Base-by-base conservation (phyloP, 2,329 filamentous ascomycete genomes). In the Hymenoscyphus fructigenus region DNA sequence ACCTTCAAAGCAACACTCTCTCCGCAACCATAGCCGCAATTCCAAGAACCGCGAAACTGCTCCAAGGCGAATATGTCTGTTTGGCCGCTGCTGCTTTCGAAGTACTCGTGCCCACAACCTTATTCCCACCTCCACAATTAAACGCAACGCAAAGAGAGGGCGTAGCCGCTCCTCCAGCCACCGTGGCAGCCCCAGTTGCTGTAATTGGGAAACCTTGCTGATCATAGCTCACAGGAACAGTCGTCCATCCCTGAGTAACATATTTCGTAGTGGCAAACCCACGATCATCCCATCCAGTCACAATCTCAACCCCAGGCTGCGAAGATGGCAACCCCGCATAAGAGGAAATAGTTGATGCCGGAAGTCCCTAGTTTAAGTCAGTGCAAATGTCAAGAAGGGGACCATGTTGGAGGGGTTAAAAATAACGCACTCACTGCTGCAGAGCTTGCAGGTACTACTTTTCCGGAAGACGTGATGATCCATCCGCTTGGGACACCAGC, bases 381-480 rank as follows among this genome's bases (percentile, higher is more conserved):
- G 71, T 75, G 61, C 74, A 73, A 70, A 53, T 57, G 55, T 41
- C 44, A 50, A 60, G 20, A 26, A 1, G 59, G 34, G 61, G 50
- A 14, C 53, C 62, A 55, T 66, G 66, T 62, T 69, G 59, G 17
- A 5, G 68, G 55, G 60, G 75, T 62, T 59, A 75, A 59, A 57
- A 73, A 66, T 36, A 74, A 50, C 87, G 84, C 85, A 88, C 85
- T 86, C 81, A 87, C 85, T 81, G 84, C 82, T 74, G 86, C 86
- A 80, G 87, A 86, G 78, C 84, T 86, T 70, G 87, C 85, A 75
- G 91, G 91, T 74, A 92, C 83, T 73, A 95, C 88, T 81, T 93
- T 94, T 75, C 92, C 91, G 71, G 87, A 85, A 67, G 88, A 82
- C 60, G 88, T 91, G 79, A 95, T 91, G 67, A 88, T 85, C 92